Evolutionary conservation across 331 rosid genomes (phyloP).

Genomic region (Stylosanthes scabra): DNA sequence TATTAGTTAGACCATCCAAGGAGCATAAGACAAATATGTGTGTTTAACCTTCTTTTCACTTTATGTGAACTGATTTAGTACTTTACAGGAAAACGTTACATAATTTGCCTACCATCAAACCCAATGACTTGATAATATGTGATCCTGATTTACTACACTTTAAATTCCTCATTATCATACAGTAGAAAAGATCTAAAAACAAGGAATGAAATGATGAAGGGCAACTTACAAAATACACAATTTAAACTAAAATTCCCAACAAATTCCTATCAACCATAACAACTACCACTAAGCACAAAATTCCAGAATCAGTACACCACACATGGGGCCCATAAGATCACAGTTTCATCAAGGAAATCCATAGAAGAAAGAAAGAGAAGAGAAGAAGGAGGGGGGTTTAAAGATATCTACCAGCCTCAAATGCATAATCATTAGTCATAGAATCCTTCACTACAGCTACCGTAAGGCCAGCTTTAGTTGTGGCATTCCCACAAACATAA

Average conservation of each 20-base stretch:
- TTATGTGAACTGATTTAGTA: conserved; percentile 11
- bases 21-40: conserved; percentile 7
- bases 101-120: conserved; percentile 21
- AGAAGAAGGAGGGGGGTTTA: background rate
- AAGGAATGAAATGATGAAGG: conserved; percentile 13
- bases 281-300: conserved; percentile 14
- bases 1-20: conserved; percentile 25
- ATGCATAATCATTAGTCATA: conserved; percentile 88
- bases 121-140: conserved; percentile 26
- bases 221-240: conserved; percentile 24
- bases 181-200: conserved; percentile 23
- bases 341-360: conserved; percentile 23
- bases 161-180: conserved; percentile 18
- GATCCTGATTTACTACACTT: background rate
- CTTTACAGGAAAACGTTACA: conserved; percentile 18
- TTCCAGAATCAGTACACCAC: conserved; percentile 11
- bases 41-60: background rate
- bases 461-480: conserved; percentile 93
- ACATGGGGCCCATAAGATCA: conserved; percentile 33
- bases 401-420: conserved; percentile 79
- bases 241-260: conserved; percentile 1
- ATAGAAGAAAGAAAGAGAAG: background rate
- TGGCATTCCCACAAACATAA: conserved; percentile 96
- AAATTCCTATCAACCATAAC: conserved; percentile 22
- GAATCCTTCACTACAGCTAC: conserved; percentile 96